Evolutionary conservation across 768 basidiomycete species (phyloP).

Genomic region (Termitomyces sp.): DNA sequence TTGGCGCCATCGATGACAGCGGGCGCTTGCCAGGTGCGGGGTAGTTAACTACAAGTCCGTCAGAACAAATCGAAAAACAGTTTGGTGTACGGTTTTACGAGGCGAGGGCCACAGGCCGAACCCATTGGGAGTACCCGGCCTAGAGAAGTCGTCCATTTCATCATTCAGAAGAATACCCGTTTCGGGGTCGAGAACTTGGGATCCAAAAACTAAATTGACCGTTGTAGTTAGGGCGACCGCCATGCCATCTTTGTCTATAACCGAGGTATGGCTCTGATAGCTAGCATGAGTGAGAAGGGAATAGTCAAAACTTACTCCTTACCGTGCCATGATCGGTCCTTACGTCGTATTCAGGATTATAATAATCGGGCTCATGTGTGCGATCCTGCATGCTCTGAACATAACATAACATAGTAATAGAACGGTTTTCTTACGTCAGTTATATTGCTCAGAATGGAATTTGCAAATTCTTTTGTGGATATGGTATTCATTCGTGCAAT

Average conservation of each 20-base stretch:
- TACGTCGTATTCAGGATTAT: constrained; percentile 78
- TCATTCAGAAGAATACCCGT: constrained; percentile 92
- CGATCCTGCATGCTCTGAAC: constrained; percentile 47
- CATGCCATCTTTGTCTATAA: constrained; percentile 83
- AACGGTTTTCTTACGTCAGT: constrained; percentile 64
- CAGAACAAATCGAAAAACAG: not conserved
- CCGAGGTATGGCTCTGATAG: constrained; percentile 80
- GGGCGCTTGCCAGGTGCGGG: constrained; percentile 88
- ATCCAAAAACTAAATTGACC: constrained; percentile 89
- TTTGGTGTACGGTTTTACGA: constrained; percentile 36
- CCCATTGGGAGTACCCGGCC: constrained; percentile 76
- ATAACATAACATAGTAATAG: not conserved
- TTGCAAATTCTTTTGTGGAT: constrained; percentile 65
- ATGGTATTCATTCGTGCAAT: constrained; percentile 58
- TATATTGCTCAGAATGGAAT: constrained; percentile 59
- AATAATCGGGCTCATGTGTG: constrained; percentile 82
- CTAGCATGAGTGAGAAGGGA: not conserved
- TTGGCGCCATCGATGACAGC: constrained; percentile 79
- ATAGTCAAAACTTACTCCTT: constrained; percentile 20
- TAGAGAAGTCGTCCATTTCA: constrained; percentile 95
- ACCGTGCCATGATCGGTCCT: constrained; percentile 86
- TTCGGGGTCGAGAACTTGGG: constrained; percentile 77
- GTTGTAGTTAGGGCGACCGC: constrained; percentile 86
- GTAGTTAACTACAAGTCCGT: constrained; percentile 65
- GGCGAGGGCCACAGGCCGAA: constrained; percentile 84